phyloP scores from a whole-genome alignment of 106 monocot genomes.

The Dendrobium officinale region DNA sequence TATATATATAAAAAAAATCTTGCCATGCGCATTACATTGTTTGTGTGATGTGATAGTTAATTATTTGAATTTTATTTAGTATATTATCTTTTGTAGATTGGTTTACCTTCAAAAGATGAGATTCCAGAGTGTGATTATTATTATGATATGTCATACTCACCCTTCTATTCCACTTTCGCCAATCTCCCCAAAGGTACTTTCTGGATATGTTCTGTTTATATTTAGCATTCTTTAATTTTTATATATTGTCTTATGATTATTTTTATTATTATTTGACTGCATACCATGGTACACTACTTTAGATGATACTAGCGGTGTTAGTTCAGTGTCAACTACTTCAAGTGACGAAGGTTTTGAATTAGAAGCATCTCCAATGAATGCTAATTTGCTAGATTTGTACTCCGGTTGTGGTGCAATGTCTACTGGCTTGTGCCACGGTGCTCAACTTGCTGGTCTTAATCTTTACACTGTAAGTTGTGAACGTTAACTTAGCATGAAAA shows the following conservation, averaged over 20 bases:
- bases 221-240: not conserved
- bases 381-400: constrained; percentile 25
- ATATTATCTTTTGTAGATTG: constrained; percentile 8
- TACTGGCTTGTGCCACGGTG: constrained; percentile 58
- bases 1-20: not conserved
- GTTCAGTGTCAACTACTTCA: constrained; percentile 3
- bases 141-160: constrained; percentile 25
- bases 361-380: not conserved
- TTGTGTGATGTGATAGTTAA: not conserved
- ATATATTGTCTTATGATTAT: not conserved
- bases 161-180: constrained; percentile 41
- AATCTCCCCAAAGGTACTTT: constrained; percentile 18
- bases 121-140: constrained; percentile 15
- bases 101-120: not conserved
- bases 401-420: constrained; percentile 78
- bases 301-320: constrained; percentile 3
- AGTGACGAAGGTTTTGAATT: not conserved
- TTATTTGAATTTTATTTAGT: not conserved
- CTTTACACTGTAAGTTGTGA: constrained; percentile 36
- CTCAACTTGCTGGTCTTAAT: constrained; percentile 33
- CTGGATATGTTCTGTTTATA: not conserved
- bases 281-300: not conserved
- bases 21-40: not conserved
- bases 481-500: not conserved
- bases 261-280: not conserved